Evolutionary conservation across 495 filamentous ascomycete species (phyloP), one percentile per base, ranked within the genome.

Genomic region (Hypoxylon lenormandii): DNA sequence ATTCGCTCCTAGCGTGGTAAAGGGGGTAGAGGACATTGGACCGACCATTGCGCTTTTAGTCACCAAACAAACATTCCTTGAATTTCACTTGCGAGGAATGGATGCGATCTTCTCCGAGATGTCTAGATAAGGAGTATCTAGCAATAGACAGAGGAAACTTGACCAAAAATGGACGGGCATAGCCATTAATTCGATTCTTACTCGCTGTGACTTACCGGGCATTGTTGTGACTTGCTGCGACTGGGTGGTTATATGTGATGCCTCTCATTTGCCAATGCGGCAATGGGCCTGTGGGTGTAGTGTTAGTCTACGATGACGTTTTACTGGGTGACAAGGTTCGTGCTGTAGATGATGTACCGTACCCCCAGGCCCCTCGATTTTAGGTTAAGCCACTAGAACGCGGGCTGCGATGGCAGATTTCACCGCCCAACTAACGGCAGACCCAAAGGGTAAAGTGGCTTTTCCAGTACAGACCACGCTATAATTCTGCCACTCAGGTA

Each of bases 41-140:
- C 54, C 42, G 19, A 18, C 30, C 38, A 62, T 58, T 66, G 46
- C 62, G 57, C 51, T 70, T 66, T 26, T 70, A 64, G 56, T 43
- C 55, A 61, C 22, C 30, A 2, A 26, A 28, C 3, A 62, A 58
- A 40, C 62, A 66, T 71, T 66, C 63, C 63, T 63, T 71, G 48
- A 62, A 58, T 46, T 48, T 50, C 40, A 22, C 54, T 47, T 38
- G 36, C 45, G 47, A 67, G 70, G 40, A 68, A 69, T 69, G 61
- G 48, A 45, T 33, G 43, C 57, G 56, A 66, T 69, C 56, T 60
- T 69, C 61, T 61, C 46, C 61, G 50, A 46, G 42, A 62, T 57
- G 64, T 64, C 67, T 62, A 63, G 64, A 69, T 66, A 46, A 67
- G 66, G 68, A 63, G 60, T 69, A 73, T 66, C 72, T 65, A 70